Conservation (phyloP, 2,329 filamentous ascomycete genomes). For the Monosporascus sp. region DNA sequence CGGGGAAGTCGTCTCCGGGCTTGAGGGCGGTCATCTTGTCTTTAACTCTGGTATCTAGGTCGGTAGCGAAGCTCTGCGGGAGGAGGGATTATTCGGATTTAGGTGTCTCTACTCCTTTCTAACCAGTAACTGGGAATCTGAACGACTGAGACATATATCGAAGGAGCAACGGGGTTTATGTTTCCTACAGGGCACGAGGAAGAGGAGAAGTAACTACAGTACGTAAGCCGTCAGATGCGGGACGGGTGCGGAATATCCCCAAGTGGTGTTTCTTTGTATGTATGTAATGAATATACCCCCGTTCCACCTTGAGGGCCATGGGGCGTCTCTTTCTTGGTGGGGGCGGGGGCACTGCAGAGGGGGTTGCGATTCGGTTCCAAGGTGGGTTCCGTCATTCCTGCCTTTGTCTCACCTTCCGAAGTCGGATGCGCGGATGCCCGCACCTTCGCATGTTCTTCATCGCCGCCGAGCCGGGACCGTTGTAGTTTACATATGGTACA, state of each 20-base stretch:
- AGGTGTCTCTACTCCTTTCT: too few relatives aligned
- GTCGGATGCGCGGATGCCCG: background rate
- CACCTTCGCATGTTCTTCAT: background rate
- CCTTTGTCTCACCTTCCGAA: background rate
- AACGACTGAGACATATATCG: too few relatives aligned
- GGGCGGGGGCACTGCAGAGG: background rate
- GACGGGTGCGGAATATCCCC: background rate
- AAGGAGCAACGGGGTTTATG: too few relatives aligned
- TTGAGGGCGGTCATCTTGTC: constrained; percentile 60
- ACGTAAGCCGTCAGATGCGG: background rate
- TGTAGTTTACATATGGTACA: too few relatives aligned
- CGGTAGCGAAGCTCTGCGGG: background rate
- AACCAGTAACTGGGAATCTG: too few relatives aligned
- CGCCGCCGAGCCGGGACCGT: too few relatives aligned
- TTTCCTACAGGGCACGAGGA: too few relatives aligned
- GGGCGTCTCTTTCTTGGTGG: background rate
- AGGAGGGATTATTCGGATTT: background rate
- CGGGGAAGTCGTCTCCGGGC: constrained; percentile 77
- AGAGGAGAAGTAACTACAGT: too few relatives aligned
- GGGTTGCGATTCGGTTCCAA: background rate
- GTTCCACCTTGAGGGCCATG: too few relatives aligned
- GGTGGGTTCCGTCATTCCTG: background rate
- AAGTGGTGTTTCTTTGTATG: too few relatives aligned
- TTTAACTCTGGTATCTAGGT: background rate
- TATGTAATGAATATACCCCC: too few relatives aligned